These are phyloP conservation scores for Meyerozyma smithsonii DNA, from an alignment of 1,139 yeast genomes.

Conservation along the genomic window DNA sequence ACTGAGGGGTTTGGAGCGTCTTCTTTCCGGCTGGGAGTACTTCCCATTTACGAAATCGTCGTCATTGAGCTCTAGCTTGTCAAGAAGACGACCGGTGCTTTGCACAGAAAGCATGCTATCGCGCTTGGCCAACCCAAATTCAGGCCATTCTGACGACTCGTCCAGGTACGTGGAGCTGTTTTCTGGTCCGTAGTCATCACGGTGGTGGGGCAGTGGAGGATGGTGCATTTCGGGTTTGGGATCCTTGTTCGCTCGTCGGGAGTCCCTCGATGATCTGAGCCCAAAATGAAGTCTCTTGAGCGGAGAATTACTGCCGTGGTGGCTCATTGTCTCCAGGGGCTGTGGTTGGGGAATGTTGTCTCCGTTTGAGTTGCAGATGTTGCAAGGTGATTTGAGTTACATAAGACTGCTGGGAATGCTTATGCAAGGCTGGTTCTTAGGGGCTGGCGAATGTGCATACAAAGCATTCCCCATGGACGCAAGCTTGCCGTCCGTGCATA, in stretches of 20 bases:
- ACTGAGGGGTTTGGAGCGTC: conserved; percentile 2
- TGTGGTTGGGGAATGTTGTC: neutral
- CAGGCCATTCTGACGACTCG: conserved; percentile 4
- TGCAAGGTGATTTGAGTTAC: neutral
- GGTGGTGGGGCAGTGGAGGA: neutral
- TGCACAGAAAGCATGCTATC: conserved; percentile 26
- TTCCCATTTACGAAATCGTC: conserved; percentile 3
- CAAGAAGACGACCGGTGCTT: conserved; percentile 31
- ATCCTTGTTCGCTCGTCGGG: neutral
- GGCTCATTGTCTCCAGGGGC: neutral
- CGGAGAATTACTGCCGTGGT: neutral
- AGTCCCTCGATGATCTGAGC: neutral
- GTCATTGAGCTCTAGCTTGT: conserved; percentile 28
- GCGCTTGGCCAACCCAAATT: conserved; percentile 15
- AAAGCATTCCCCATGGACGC: too few species aligned
- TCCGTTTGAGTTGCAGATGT: neutral
- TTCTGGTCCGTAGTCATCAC: neutral
- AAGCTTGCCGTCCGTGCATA: too few species aligned
- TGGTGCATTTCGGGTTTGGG: neutral
- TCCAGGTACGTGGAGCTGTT: neutral
- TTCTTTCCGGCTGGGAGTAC: conserved; percentile 1
- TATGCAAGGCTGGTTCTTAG: neutral
- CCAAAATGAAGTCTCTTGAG: neutral
- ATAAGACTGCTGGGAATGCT: neutral
- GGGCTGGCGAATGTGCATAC: neutral